A percentile compares a stretch with the other conserved stretches of the same genome.
These are phyloP conservation scores for Maudiozyma bulderi DNA, from an alignment of 805 yeast species.

Conservation along the genomic window DNA sequence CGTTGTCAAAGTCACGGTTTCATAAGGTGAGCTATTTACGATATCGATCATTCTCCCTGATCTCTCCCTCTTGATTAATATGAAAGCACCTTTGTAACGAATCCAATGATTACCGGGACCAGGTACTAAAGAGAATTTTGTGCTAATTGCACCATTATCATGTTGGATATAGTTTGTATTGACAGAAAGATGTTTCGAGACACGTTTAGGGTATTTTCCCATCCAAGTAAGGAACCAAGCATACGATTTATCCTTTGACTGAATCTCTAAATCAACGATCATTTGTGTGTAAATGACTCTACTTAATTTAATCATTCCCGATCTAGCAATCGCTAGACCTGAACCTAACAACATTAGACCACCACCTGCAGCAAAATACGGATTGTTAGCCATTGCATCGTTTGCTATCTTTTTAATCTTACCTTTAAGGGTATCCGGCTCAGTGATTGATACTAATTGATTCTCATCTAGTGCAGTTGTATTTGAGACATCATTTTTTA, in stretches of 20 bases:
- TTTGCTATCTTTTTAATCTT: constrained; percentile 34
- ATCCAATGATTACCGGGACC: constrained; percentile 95
- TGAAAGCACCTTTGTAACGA: constrained; percentile 75
- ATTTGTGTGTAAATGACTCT: constrained; percentile 68
- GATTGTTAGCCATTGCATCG: constrained; percentile 59
- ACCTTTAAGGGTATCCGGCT: constrained; percentile 19
- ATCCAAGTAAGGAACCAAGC: constrained; percentile 96
- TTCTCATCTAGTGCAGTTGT: too few species aligned
- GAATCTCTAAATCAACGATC: constrained; percentile 86
- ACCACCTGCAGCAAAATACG: constrained; percentile 98
- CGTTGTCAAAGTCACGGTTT: constrained; percentile 90
- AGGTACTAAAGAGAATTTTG: constrained; percentile 85
- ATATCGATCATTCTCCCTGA: constrained; percentile 81
- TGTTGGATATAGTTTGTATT: constrained; percentile 82
- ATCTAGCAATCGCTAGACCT: constrained; percentile 66
- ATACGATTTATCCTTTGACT: constrained; percentile 87
- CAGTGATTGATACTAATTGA: neutral
- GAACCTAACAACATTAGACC: constrained; percentile 96
- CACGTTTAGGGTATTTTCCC: constrained; percentile 67
- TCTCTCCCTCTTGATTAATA: constrained; percentile 82
- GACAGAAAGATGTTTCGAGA: constrained; percentile 79
- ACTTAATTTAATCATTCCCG: constrained; percentile 53
- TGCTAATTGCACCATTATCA: constrained; percentile 82
- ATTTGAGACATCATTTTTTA: too few species aligned
- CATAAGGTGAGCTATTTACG: constrained; percentile 89